Evolutionary conservation across 371 early-diverging fungal genomes (phyloP).

Genomic region (Circinella minor): DNA sequence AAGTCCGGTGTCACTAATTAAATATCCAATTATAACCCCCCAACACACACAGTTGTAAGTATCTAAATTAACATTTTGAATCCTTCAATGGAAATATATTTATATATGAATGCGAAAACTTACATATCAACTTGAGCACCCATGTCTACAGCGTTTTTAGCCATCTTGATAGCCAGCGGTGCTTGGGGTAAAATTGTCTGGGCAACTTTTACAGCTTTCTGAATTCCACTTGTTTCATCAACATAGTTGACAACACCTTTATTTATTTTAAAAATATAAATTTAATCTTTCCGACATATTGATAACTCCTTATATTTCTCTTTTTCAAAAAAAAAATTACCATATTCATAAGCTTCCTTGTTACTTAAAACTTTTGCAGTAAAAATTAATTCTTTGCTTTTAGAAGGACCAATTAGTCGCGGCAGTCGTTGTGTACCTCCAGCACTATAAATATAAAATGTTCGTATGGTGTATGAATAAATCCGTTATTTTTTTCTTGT

Average conservation of each 20-base stretch:
- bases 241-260: constrained; percentile 86
- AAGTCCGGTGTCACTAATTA: constrained; percentile 76
- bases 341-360: constrained; percentile 66
- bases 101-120: constrained; percentile 17
- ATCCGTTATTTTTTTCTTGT: too few species aligned
- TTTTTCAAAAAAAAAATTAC: constrained; percentile 32
- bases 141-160: constrained; percentile 85
- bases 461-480: background rate
- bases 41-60: background rate
- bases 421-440: constrained; percentile 96
- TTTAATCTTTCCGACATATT: too few species aligned
- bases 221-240: constrained; percentile 66
- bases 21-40: background rate
- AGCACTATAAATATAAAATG: constrained; percentile 60
- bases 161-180: constrained; percentile 89
- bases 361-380: constrained; percentile 77
- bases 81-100: too few species aligned
- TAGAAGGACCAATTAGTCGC: constrained; percentile 84
- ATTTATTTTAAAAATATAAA: background rate
- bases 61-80: background rate
- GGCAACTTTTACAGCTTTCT: constrained; percentile 82
- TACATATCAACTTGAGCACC: constrained; percentile 87
- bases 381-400: constrained; percentile 93
- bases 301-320: background rate
- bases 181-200: constrained; percentile 84